phyloP scores from a whole-genome alignment of 768 basidiomycete species.

The Peribolospora baueri region DNA sequence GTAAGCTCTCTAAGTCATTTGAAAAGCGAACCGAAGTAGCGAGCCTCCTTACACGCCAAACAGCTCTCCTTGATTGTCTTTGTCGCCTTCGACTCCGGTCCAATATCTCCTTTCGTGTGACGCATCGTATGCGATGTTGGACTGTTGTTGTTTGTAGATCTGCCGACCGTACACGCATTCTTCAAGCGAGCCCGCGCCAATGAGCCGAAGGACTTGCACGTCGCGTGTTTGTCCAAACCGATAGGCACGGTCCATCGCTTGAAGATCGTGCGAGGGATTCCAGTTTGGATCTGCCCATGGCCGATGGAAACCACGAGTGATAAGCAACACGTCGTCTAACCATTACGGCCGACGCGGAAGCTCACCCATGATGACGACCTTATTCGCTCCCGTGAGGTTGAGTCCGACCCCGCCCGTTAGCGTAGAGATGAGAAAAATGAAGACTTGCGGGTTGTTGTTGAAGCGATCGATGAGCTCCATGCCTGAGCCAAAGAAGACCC shows the following conservation, averaged over 20 bases:
- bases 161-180: slow-evolving; percentile 72
- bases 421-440: slow-evolving; percentile 69
- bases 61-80: slow-evolving; percentile 46
- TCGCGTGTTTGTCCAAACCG: slow-evolving; percentile 69
- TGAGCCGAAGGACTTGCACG: slow-evolving; percentile 55
- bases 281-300: slow-evolving; percentile 53
- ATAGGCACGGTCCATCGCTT: slow-evolving; percentile 33
- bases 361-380: slow-evolving; percentile 71
- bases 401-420: slow-evolving; percentile 76
- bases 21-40: neutral
- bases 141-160: slow-evolving; percentile 79
- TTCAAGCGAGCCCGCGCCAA: slow-evolving; percentile 66
- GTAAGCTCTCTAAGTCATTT: neutral
- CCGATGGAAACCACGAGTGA: neutral
- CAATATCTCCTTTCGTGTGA: slow-evolving; percentile 33
- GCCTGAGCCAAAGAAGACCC: slow-evolving; percentile 23
- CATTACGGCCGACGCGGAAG: neutral
- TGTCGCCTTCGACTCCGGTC: slow-evolving; percentile 53
- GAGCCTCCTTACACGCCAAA: slow-evolving; percentile 36
- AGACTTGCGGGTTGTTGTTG: slow-evolving; percentile 44
- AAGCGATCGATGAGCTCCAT: slow-evolving; percentile 72
- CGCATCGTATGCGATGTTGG: slow-evolving; percentile 25
- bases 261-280: slow-evolving; percentile 91
- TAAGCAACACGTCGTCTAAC: slow-evolving; percentile 1
- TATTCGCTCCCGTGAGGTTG: slow-evolving; percentile 77